phyloP scores from a whole-genome alignment of 2,329 filamentous ascomycete genomes.

The Alternaria brassicae region DNA sequence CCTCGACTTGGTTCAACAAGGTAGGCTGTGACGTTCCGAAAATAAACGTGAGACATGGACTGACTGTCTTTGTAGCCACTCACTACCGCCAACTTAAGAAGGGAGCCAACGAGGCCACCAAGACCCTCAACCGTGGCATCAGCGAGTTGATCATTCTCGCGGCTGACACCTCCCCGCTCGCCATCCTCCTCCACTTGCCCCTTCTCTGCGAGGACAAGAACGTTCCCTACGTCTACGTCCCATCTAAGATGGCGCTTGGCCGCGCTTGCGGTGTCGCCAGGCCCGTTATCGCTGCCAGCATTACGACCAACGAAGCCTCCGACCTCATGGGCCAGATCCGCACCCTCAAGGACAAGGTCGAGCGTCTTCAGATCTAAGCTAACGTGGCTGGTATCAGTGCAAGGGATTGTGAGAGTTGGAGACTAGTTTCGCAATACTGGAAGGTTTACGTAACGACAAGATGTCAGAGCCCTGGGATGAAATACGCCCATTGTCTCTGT shows the following conservation, averaged over 20 bases:
- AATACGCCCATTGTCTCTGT: slow-evolving; percentile 24
- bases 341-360: slow-evolving; percentile 91
- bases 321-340: slow-evolving; percentile 82
- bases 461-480: slow-evolving; percentile 24
- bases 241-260: slow-evolving; percentile 79
- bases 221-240: slow-evolving; percentile 64
- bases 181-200: slow-evolving; percentile 73
- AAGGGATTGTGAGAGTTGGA: neutral
- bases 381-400: neutral
- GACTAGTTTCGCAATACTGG: slow-evolving; percentile 9
- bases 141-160: slow-evolving; percentile 83
- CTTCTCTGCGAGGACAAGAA: slow-evolving; percentile 88
- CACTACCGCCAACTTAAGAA: slow-evolving; percentile 42
- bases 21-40: slow-evolving; percentile 17
- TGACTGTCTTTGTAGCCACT: neutral
- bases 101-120: slow-evolving; percentile 71
- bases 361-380: slow-evolving; percentile 84
- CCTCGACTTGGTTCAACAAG: slow-evolving; percentile 50
- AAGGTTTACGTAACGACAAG: slow-evolving; percentile 25
- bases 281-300: slow-evolving; percentile 83
- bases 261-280: slow-evolving; percentile 84
- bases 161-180: slow-evolving; percentile 84
- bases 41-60: neutral
- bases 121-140: slow-evolving; percentile 89
- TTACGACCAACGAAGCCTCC: slow-evolving; percentile 70